Evolutionary conservation across 2,329 filamentous ascomycete species (phyloP), one percentile per base, ranked within the genome.

Genomic region (Mariannaea sp.): DNA sequence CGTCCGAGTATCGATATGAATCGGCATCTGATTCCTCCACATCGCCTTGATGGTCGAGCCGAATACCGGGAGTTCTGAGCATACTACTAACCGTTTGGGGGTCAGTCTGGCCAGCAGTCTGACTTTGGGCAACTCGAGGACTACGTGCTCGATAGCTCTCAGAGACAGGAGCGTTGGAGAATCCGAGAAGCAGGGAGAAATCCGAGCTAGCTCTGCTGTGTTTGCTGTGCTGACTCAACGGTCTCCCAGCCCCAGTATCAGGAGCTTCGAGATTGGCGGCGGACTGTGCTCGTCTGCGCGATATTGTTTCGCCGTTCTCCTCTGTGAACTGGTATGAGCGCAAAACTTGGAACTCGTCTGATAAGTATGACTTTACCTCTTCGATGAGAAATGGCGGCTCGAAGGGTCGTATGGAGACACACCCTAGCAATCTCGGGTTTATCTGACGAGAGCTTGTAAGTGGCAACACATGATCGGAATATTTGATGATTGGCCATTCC

Each of bases 401-500:
- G 82, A 52, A 96, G 74, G 59, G 96, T 87, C 19, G 86, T 80
- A 43, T 87, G 87, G 36, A 97, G 80, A 68, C 89, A 92, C 65
- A 84, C 82, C 67, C 88, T 86, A 61, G 90, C 86, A 57, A 83
- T 87, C 64, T 92, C 88, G 5, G 88, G 83, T 27, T 82, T 83
- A 52, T 84, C 83, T 36, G 82, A 76, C 5, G 90, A 90, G 22
- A 89, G 87, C 68, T 89, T 87, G 68, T 91, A 88, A 48, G 87
- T 84, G 57, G 85, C 83, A 57, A 93, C 80, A 62, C 84, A 88
- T 13, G 87, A 80, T 55, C 87, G 81, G 62, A 88, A 89, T 59
- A 82, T 77, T 42, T 81, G 74, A 65, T 89, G 86, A 52, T 71
- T 73, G 40, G 81, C 76, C 36, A 94, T 80, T 49, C 76, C 81